These are phyloP conservation scores for Setaria italica DNA, from an alignment of 202 grass and related monocot genomes.

Conservation along the genomic window DNA sequence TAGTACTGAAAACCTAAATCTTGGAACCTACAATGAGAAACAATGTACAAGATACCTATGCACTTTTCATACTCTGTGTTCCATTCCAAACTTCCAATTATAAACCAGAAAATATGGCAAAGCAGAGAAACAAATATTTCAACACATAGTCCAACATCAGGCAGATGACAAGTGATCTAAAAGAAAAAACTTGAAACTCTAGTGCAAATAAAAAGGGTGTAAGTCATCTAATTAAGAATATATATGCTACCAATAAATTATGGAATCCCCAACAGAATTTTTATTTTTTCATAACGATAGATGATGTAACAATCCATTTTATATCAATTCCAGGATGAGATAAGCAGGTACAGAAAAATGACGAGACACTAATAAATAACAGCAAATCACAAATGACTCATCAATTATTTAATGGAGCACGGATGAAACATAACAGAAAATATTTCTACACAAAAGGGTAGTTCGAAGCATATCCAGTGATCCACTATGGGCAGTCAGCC, in stretches of 20 bases:
- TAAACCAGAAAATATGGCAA: not conserved
- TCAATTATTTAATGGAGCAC: constrained; percentile 28
- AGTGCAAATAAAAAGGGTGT: not conserved
- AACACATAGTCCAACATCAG: constrained; percentile 32
- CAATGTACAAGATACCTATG: constrained; percentile 23
- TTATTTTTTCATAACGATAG: not conserved
- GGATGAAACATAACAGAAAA: constrained; percentile 19
- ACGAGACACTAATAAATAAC: not conserved
- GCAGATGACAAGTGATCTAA: constrained; percentile 12
- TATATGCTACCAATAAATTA: not conserved
- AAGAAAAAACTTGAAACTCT: not conserved
- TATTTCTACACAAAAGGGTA: constrained; percentile 32
- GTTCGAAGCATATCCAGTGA: constrained; percentile 18
- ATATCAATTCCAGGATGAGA: constrained; percentile 25
- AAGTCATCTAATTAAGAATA: constrained; percentile 22
- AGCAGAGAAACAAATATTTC: constrained; percentile 9
- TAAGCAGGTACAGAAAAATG: constrained; percentile 47
- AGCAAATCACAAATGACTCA: constrained; percentile 10
- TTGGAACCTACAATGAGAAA: constrained; percentile 28
- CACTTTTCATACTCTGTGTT: constrained; percentile 27
- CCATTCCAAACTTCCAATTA: constrained; percentile 30
- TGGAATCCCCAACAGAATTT: not conserved
- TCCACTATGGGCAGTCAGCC: constrained; percentile 9
- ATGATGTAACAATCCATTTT: constrained; percentile 26
- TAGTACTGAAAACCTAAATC: constrained; percentile 38